phyloP scores from a whole-genome alignment of 2,329 filamentous ascomycete species.

The Penicillium sp. region DNA sequence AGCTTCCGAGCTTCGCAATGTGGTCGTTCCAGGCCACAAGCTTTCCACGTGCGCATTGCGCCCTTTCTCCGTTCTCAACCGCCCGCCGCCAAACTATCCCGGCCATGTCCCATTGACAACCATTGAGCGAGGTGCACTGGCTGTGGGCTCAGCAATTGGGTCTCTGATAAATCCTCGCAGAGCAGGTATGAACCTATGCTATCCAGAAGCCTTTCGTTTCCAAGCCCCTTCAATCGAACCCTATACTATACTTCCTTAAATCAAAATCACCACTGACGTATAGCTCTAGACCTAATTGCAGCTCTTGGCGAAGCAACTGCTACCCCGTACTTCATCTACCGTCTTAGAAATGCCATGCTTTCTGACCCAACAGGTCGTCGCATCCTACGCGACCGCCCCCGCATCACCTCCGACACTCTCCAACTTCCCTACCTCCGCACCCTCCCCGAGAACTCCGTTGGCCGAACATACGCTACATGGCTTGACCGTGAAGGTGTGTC shows the following conservation, averaged over 20 bases:
- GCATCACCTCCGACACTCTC: constrained; percentile 74
- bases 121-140: constrained; percentile 73
- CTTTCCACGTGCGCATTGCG: constrained; percentile 31
- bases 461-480: constrained; percentile 82
- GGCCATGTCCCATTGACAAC: constrained; percentile 87
- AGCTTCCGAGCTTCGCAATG: constrained; percentile 13
- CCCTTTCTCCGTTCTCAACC: constrained; percentile 78
- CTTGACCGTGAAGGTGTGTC: constrained; percentile 92
- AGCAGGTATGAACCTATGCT: constrained; percentile 56
- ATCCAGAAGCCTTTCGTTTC: background rate
- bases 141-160: constrained; percentile 60
- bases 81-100: constrained; percentile 83
- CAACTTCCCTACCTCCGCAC: constrained; percentile 69
- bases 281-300: constrained; percentile 78
- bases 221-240: background rate
- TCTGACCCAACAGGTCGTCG: constrained; percentile 77
- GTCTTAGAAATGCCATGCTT: constrained; percentile 91
- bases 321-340: constrained; percentile 91
- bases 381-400: constrained; percentile 85
- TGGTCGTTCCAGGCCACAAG: constrained; percentile 8
- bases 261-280: constrained; percentile 4
- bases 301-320: constrained; percentile 92
- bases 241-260: background rate
- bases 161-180: constrained; percentile 74
- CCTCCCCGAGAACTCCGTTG: constrained; percentile 73